Conservation (phyloP, 164 flowering plant genomes). For the Amborella trichopoda region DNA sequence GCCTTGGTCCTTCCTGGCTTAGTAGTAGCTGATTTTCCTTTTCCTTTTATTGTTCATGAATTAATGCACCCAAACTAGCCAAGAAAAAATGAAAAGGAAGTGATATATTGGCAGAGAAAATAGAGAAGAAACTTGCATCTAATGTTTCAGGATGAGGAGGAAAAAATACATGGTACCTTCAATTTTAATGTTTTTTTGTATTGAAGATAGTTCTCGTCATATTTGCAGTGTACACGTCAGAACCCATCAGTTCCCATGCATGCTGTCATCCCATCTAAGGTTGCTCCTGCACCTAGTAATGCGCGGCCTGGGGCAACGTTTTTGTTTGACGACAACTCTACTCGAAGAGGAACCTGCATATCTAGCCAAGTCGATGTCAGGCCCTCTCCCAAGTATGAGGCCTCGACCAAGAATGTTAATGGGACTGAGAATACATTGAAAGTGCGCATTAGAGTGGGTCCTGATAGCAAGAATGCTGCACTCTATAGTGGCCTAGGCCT, state of each 20-base stretch:
- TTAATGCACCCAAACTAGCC: too few species aligned
- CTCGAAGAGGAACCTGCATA: slow-evolving; percentile 17
- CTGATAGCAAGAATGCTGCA: slow-evolving; percentile 59
- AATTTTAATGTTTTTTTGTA: too few species aligned
- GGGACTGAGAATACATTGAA: slow-evolving; percentile 47
- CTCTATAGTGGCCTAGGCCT: slow-evolving; percentile 86
- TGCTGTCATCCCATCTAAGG: slow-evolving; percentile 13
- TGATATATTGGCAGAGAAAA: too few species aligned
- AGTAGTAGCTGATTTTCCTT: too few species aligned
- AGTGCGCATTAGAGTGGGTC: slow-evolving; percentile 61
- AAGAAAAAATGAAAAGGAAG: too few species aligned
- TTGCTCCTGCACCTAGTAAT: slow-evolving; percentile 17
- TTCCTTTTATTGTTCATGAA: too few species aligned
- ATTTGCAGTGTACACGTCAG: slow-evolving; percentile 29
- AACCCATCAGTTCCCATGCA: slow-evolving; percentile 17
- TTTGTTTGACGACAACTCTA: slow-evolving; percentile 12
- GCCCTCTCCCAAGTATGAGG: slow-evolving; percentile 19
- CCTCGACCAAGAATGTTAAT: slow-evolving; percentile 13
- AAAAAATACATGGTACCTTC: too few species aligned
- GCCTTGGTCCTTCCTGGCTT: too few species aligned
- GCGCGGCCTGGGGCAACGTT: slow-evolving; percentile 12
- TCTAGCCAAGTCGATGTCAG: too few species aligned
- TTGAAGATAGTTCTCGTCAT: too few species aligned
- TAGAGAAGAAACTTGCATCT: too few species aligned
- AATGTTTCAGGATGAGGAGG: too few species aligned